Evolutionary conservation across 768 basidiomycete genomes (phyloP).

Genomic region (Termitomyces bulborhizus): DNA sequence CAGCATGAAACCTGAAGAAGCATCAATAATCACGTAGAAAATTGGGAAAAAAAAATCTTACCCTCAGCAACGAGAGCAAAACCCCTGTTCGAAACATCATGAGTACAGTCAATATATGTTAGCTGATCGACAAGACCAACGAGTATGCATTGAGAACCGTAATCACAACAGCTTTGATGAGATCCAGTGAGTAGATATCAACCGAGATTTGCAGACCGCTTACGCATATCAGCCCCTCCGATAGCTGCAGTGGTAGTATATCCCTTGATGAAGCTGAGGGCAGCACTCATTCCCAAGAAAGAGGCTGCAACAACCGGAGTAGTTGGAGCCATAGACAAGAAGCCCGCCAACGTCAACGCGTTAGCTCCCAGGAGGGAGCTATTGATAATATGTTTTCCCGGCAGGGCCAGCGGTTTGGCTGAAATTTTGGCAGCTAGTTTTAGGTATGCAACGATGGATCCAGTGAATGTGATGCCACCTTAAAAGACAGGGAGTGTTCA

Average conservation of each 20-base stretch:
- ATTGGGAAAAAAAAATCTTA: constrained; percentile 13
- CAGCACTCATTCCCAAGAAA: constrained; percentile 66
- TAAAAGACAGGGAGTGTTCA: constrained; percentile 5
- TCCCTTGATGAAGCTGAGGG: constrained; percentile 80
- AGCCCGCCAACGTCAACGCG: constrained; percentile 67
- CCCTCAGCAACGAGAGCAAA: constrained; percentile 90
- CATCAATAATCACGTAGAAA: background rate
- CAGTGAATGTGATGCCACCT: constrained; percentile 86
- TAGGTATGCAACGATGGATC: constrained; percentile 84
- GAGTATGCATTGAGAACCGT: constrained; percentile 89
- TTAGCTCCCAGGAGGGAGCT: constrained; percentile 66
- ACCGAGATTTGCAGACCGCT: constrained; percentile 21
- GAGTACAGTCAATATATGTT: background rate
- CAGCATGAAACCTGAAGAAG: constrained; percentile 67
- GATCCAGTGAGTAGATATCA: constrained; percentile 2
- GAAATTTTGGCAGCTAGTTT: constrained; percentile 82
- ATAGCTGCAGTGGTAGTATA: constrained; percentile 89
- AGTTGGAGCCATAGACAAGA: constrained; percentile 61
- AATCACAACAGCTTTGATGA: constrained; percentile 69
- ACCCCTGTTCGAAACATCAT: constrained; percentile 32
- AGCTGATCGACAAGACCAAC: constrained; percentile 21
- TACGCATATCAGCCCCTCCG: constrained; percentile 92
- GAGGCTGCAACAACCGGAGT: constrained; percentile 73
- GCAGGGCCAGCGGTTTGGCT: constrained; percentile 64
- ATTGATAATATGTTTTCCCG: constrained; percentile 77